phyloP scores from a whole-genome alignment of 306 rosid species.

The Lablab purpureus region DNA sequence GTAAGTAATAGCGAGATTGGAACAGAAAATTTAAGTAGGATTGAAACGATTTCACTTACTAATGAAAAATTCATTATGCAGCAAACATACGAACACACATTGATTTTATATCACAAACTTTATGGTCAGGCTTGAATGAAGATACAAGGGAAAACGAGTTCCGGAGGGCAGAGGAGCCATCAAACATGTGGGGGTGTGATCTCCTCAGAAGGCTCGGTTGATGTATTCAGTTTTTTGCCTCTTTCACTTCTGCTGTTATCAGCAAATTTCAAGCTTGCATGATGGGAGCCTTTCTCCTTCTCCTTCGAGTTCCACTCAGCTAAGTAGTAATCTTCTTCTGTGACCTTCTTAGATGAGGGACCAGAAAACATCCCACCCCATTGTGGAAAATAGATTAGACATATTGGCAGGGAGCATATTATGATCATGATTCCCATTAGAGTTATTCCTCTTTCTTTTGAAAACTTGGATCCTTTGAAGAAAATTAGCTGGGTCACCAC shows the following conservation, averaged over 20 bases:
- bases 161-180: conserved; percentile 7
- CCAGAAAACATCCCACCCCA: conserved; percentile 93
- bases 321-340: conserved; percentile 84
- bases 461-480: conserved; percentile 78
- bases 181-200: conserved; percentile 46
- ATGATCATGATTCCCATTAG: conserved; percentile 91
- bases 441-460: conserved; percentile 81
- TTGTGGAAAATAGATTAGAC: conserved; percentile 74
- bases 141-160: background rate
- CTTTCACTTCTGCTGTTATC: conserved; percentile 76
- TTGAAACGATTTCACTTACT: background rate
- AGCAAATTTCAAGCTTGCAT: conserved; percentile 75
- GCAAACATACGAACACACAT: background rate
- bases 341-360: conserved; percentile 54
- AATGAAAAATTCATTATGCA: conserved; percentile 14
- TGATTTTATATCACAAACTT: conserved; percentile 12
- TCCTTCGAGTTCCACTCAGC: conserved; percentile 79
- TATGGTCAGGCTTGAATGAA: background rate
- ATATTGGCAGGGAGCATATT: conserved; percentile 68
- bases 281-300: conserved; percentile 65
- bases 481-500: conserved; percentile 80
- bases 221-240: conserved; percentile 47
- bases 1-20: background rate
- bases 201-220: conserved; percentile 59
- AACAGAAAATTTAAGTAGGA: background rate